These are phyloP conservation scores for Aspergillus ochraceus DNA, from an alignment of 2,329 filamentous ascomycete genomes.

Conservation along the genomic window DNA sequence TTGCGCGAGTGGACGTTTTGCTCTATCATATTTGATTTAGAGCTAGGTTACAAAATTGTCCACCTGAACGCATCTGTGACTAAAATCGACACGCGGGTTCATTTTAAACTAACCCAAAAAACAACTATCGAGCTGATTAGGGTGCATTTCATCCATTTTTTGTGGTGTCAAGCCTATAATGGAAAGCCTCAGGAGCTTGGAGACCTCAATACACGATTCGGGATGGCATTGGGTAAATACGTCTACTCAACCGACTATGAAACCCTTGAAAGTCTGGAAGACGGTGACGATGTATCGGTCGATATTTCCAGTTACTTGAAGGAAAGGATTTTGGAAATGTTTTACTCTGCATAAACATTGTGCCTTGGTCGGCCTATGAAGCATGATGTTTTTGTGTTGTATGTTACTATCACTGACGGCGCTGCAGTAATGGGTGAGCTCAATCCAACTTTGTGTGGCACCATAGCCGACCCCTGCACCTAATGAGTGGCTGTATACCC, in stretches of 20 bases:
- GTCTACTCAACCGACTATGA: neutral
- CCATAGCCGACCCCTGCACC: neutral
- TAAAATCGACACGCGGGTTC: neutral
- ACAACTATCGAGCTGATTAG: neutral
- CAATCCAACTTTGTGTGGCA: neutral
- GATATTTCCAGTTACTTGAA: neutral
- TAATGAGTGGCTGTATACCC: too few species aligned
- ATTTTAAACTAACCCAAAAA: neutral
- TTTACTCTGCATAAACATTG: neutral
- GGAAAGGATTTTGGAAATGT: neutral
- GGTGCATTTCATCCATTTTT: neutral
- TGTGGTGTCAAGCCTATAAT: neutral
- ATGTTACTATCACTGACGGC: neutral
- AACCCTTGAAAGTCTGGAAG: neutral
- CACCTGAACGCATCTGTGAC: neutral
- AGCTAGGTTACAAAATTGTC: neutral
- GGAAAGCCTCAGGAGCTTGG: neutral
- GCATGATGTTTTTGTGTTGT: neutral
- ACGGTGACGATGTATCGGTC: neutral
- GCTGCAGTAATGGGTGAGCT: neutral
- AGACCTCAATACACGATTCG: neutral
- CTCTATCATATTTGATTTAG: neutral
- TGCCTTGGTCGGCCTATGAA: neutral
- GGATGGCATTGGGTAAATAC: neutral
- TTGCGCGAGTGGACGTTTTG: neutral